Conservation (phyloP, 192 early-diverging fungal genomes). For the Spinellus fusiger region DNA sequence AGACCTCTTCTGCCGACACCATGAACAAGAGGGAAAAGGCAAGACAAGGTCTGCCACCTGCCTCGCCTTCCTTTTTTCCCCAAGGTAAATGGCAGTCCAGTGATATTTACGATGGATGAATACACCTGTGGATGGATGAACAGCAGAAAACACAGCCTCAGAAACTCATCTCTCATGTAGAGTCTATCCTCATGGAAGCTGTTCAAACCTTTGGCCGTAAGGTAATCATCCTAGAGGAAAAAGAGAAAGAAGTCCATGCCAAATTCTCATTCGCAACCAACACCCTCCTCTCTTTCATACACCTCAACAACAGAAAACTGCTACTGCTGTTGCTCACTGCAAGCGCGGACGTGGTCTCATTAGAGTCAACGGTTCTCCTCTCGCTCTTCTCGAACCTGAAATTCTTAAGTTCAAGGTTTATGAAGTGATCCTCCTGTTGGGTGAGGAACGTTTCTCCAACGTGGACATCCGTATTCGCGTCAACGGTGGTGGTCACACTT, state of each 20-base stretch:
- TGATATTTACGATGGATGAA: neutral
- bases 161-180: too few species aligned
- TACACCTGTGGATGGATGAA: too few species aligned
- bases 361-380: conserved; percentile 95
- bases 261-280: too few species aligned
- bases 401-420: conserved; percentile 97
- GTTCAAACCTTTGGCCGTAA: conserved; percentile 79
- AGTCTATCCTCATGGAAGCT: conserved; percentile 50
- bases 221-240: conserved; percentile 33
- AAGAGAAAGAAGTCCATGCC: neutral
- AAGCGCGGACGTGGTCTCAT: conserved; percentile 97
- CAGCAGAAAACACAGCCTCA: too few species aligned
- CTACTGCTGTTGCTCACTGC: conserved; percentile 98
- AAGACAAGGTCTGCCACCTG: neutral
- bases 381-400: conserved; percentile 96
- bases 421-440: conserved; percentile 94
- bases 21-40: neutral
- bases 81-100: neutral
- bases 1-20: neutral
- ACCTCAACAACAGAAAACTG: conserved; percentile 75
- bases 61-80: neutral
- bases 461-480: conserved; percentile 97
- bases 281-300: neutral
- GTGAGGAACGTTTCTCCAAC: conserved; percentile 93
- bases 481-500: conserved; percentile 92